Evolutionary conservation across 306 rosid species (phyloP), one percentile per base, ranked within the genome.

Genomic region (Argentina anserina): DNA sequence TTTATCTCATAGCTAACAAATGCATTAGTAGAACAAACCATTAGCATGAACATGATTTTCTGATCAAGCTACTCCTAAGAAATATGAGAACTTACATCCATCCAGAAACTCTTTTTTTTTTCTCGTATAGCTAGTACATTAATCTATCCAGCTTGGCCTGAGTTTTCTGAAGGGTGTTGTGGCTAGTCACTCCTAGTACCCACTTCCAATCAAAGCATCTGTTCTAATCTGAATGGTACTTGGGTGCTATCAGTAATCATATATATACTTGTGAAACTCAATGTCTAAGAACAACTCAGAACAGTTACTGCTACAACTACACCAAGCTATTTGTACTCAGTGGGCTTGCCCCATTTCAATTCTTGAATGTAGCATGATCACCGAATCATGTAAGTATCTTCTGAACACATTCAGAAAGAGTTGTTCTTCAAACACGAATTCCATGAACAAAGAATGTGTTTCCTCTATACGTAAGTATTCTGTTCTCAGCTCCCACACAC

Each of bases 401-500:
- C n/a, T 15, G 14, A 40, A 25, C 53, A 12, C 9, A 20, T 12
- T 13, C 25, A 6, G 21, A 33, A 59, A 69, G 43, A 69, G 42
- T 39, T 42, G 53, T 36, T 66, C 25, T 65, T 90, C 85, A 90
- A 65, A 84, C 72, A 78, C 76, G 74, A 61, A 93, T 82, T 13
- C 86, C 83, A 67, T 87, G 96, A 59, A 88, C 28, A 20, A 86
- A 84, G 80, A 82, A 86, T 17, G 21, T 71, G 79, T 85, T 91
- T 70, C 89, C 95, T 81, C 86, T 86, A 63, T 91, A 94, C 73
- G 43, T 72, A 52, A 94, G 84, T 65, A 68, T 65, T 77, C 88
- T 91, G 42, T 33, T 59, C 55, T 84, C 84, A 69, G 86, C 90
- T 74, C 89, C 95, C 58, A 89, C 92, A 67, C 90, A 85, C 90